Evolutionary conservation across 1,284 basidiomycete genomes (phyloP), one percentile per base, ranked within the genome.

Genomic region (Ceratobasidium sp.): DNA sequence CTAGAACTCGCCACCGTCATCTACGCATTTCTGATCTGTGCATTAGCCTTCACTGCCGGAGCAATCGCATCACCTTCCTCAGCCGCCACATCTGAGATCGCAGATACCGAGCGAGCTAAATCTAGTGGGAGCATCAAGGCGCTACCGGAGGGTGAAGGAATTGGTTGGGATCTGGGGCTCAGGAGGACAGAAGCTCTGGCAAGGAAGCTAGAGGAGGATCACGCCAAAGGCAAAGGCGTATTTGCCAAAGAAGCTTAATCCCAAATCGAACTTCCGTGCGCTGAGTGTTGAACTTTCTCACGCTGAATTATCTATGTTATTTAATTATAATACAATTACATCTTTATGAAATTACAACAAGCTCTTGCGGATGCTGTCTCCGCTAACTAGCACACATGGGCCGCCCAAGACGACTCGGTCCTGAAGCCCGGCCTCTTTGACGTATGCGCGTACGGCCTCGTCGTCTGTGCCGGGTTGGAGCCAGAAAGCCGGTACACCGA

Each of bases 381-480:
- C 92, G 73, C 89, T 85, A 18, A 88, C 86, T 50, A 93, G 84
- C 50, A 94, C 86, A 78, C 92, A 94, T 0, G 89, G 88, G 0
- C 92, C 92, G n/a, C 90, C 90, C 74, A 87, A 86, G 73, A 94
- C 87, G 38, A 91, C 88, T 69, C 84, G 85, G 77, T 88, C 87
- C 52, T 83, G 80, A 58, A 93, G 79, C 2, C 83, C 85, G 74
- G 88, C 87, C 70, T 85, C 82, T 44, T 82, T 81, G 77, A 90
- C 86, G 75, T 83, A 89, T 13, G 81, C 76, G 46, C 80, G 80
- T 59, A 89, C 88, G 6, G 80, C 80, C 47, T 81, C 86, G 78
- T 92, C 89, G 76, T 91, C 89, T 11, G 93, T 91, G 28, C 93
- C 93, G 14, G 94, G 94, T 80, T 96, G 94, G 47, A 95, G 85